These are phyloP conservation scores for Rosa rugosa DNA, from an alignment of 306 rosid species.

Conservation along the genomic window DNA sequence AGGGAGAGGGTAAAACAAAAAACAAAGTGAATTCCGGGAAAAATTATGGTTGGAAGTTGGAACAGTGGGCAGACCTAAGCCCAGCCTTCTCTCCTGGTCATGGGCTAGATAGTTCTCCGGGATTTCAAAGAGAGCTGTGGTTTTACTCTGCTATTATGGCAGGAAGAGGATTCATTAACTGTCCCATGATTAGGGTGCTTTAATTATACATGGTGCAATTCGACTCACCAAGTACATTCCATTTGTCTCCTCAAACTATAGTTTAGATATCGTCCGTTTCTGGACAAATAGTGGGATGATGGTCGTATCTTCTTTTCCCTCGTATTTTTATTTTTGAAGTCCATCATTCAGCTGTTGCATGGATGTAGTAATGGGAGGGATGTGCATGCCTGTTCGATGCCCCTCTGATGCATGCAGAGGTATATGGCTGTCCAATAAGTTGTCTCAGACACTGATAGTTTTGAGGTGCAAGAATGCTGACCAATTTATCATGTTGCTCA, in stretches of 20 bases:
- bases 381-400: background rate
- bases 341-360: background rate
- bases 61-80: background rate
- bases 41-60: background rate
- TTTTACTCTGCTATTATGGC: background rate
- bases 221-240: background rate
- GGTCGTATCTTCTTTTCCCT: background rate
- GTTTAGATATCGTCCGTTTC: background rate
- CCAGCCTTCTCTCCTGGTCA: background rate
- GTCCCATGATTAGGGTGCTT: background rate
- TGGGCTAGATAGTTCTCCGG: background rate
- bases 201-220: background rate
- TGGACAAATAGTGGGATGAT: background rate
- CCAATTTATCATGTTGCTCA: background rate
- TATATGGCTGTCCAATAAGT: background rate
- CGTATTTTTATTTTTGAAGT: background rate
- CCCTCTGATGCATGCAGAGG: background rate
- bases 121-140: background rate
- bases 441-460: background rate
- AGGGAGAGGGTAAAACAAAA: background rate
- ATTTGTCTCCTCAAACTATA: background rate
- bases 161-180: background rate
- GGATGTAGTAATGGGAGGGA: background rate
- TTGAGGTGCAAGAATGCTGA: background rate
- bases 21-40: background rate